Base-by-base conservation (phyloP, 306 rosid genomes). In the Trichosanthes cucumerina region DNA sequence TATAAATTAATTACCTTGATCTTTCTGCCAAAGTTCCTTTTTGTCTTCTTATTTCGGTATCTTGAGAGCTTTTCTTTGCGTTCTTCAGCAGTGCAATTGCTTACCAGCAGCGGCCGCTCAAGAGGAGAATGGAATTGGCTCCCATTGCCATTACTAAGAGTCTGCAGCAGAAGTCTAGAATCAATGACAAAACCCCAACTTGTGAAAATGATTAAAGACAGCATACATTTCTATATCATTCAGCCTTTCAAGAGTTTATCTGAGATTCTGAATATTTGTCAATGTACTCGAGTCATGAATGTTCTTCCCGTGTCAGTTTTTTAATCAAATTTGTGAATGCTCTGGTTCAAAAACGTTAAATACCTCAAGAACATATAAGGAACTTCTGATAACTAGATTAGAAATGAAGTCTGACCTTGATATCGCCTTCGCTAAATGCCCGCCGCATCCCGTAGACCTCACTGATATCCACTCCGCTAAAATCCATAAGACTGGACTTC, bases 1-100 rank as follows among this genome's bases (percentile, higher is more conserved):
- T 16, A 44, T 44, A 70, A 24, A 14, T 56, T 88, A 21, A 23
- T 65, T 88, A 96, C 99, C 99, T 96, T 96, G 85, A 96, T 92
- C 88, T 96, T 96, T 91, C 99, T 86, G 82, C 97, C 97, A 18
- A 96, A 96, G 76, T 96, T 96, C 85, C 99, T 90, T 86, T 91
- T 96, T 7, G 91, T 82, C 88, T 87, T 93, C 92, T 96, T 96
- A 72, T 85, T 93, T 85, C 99, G 87, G 83, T 96, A 96, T 85
- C 99, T 89, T 16, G 97, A 90, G 79, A 96, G 98, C 87, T 96
- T 90, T 82, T 96, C 96, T 58, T 1, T 80, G 76, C 99, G 99
- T 39, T 91, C 98, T 83, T 96, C 96, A 0, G 87, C 85, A 80
- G 81, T 91, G 86, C 89, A 88, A 87, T 91, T 90, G 88, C 82